Evolutionary conservation across 305 asterid species (phyloP), one percentile per base, ranked within the genome.

Genomic region (Fraxinus greggii): DNA sequence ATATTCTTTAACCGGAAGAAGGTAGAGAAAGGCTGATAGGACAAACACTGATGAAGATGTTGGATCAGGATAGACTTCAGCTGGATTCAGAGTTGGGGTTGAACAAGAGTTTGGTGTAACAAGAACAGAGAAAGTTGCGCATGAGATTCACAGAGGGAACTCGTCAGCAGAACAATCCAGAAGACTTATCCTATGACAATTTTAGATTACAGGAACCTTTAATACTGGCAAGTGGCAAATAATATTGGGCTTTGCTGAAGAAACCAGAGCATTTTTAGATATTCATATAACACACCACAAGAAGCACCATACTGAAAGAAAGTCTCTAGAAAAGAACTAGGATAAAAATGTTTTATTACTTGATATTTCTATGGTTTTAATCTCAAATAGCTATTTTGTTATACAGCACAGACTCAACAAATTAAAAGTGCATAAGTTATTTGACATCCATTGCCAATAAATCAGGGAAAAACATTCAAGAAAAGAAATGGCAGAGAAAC

Each of bases 31-130:
- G 86, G 56, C 28, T n/a, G 65, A 32, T 19, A 40, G 77, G 84
- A 85, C 54, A 73, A 81, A 54, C 26, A 61, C 40, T 42, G 80
- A 81, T 4, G 75, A 78, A 79, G 72, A 79, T 73, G 70, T 65
- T 80, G 78, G 17, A 56, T 81, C 45, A 70, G 10, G 31, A 35
- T 73, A 75, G 75, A 67, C 65, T 40, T 75, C 59, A 51, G 77
- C 74, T 51, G 80, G 69, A 82, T 51, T 72, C 31, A 7, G 48
- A 28, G 63, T 69, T 69, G 54, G 75, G 63, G 38, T 67, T 38
- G 65, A 59, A 72, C 45, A 76, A 70, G 63, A 19, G 48, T 76
- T 76, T 54, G 72, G 65, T 7, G 32, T 21, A 40, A 75, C 72
- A 77, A 82, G 59, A 45, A 56, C 29, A 35, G 3, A 45, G 77